Evolutionary conservation across 495 filamentous ascomycete genomes (phyloP).

Genomic region (Xylaria sp.): DNA sequence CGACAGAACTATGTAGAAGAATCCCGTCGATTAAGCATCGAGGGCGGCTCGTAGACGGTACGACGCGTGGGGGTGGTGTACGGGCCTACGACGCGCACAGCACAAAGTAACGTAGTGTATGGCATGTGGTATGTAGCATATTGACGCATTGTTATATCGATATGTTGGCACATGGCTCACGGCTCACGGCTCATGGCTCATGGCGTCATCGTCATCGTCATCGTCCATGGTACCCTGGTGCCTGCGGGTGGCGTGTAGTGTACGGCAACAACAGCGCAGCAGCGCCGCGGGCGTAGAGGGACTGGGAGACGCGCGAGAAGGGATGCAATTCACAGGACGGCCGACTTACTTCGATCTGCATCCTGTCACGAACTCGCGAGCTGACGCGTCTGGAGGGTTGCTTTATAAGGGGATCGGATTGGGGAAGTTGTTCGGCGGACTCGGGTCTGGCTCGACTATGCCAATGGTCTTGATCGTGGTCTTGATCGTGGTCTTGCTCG

Average conservation of each 20-base stretch:
- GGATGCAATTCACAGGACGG: neutral
- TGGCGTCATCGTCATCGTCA: no score
- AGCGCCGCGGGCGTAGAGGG: no score
- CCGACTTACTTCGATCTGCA: conserved; percentile 30
- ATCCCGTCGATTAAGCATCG: neutral
- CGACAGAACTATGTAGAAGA: neutral
- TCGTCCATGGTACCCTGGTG: no score
- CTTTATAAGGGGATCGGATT: neutral
- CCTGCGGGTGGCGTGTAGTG: no score
- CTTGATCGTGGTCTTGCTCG: neutral
- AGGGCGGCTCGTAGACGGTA: neutral
- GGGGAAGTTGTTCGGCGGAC: neutral
- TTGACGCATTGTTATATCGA: no score
- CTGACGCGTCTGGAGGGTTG: neutral
- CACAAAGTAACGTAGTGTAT: no score
- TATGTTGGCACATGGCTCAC: no score
- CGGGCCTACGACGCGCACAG: neutral
- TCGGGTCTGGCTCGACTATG: neutral
- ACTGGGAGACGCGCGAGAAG: no score
- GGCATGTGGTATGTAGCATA: no score
- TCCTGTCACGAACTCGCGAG: conserved; percentile 7
- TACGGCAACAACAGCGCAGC: neutral
- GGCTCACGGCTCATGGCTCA: neutral
- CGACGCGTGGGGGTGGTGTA: neutral
- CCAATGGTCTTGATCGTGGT: neutral